Evolutionary conservation across 2,329 filamentous ascomycete species (phyloP).

Genomic region (Penicillium psychrosexuale): DNA sequence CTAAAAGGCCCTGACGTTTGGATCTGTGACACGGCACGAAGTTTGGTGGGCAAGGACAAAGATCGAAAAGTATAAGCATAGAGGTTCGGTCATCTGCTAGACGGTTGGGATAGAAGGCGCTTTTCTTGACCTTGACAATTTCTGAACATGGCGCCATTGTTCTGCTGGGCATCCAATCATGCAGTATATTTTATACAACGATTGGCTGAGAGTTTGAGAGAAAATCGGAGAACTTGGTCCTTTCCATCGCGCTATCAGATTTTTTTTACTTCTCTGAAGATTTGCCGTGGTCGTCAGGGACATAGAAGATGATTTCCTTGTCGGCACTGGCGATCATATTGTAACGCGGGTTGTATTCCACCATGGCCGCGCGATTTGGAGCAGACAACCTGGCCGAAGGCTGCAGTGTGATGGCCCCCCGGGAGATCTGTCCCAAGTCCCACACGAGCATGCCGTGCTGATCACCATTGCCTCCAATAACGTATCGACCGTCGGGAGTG

Average conservation of each 20-base stretch:
- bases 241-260: not conserved
- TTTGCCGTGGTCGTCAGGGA: constrained; percentile 59
- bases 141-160: not conserved
- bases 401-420: constrained; percentile 54
- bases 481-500: constrained; percentile 81
- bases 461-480: constrained; percentile 71
- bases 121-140: not conserved
- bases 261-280: constrained; percentile 32
- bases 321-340: constrained; percentile 92
- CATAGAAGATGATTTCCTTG: constrained; percentile 75
- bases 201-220: not conserved
- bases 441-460: constrained; percentile 76
- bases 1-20: constrained; percentile 61
- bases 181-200: not conserved
- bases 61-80: constrained; percentile 33
- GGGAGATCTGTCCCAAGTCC: constrained; percentile 65
- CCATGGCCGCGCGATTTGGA: constrained; percentile 63
- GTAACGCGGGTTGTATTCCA: constrained; percentile 86
- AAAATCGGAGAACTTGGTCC: not conserved
- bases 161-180: not conserved
- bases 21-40: constrained; percentile 63
- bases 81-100: not conserved
- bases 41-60: constrained; percentile 66
- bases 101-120: not conserved
- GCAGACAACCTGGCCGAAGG: constrained; percentile 41